Conservation (phyloP, 1,139 yeast genomes). For the Candida pseudoviswanathii region DNA sequence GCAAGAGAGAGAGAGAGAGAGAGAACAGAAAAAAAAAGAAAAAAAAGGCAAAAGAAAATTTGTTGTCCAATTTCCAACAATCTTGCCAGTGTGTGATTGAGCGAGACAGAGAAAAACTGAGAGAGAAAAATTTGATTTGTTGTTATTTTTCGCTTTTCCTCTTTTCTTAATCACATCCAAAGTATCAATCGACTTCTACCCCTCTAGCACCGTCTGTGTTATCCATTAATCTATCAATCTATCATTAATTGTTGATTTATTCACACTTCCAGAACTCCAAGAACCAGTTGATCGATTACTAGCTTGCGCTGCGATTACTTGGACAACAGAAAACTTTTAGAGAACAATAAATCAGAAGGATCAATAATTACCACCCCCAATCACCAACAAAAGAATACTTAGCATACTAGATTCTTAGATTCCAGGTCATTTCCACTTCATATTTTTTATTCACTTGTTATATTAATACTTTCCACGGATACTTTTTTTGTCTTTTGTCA, state of each 20-base stretch:
- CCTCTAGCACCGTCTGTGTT: background rate
- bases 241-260: constrained; percentile 4
- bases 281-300: constrained; percentile 1
- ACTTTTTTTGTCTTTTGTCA: constrained; percentile 1
- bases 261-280: background rate
- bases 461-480: background rate
- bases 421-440: background rate
- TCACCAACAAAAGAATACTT: background rate
- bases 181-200: background rate
- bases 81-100: background rate
- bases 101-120: constrained; percentile 4
- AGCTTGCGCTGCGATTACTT: background rate
- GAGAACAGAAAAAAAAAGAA: background rate
- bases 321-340: background rate
- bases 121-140: constrained; percentile 16
- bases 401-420: constrained; percentile 3
- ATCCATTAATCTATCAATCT: constrained; percentile 10
- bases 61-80: constrained; percentile 7
- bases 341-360: background rate
- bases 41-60: background rate
- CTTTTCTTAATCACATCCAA: constrained; percentile 2
- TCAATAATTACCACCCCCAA: constrained; percentile 1
- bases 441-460: constrained; percentile 1
- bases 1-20: background rate
- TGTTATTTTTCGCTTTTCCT: constrained; percentile 15